A percentile compares a stretch with the other conserved stretches of the same genome.
These are phyloP conservation scores for Fusarium musae DNA, from an alignment of 2,329 filamentous ascomycete genomes.

Conservation along the genomic window DNA sequence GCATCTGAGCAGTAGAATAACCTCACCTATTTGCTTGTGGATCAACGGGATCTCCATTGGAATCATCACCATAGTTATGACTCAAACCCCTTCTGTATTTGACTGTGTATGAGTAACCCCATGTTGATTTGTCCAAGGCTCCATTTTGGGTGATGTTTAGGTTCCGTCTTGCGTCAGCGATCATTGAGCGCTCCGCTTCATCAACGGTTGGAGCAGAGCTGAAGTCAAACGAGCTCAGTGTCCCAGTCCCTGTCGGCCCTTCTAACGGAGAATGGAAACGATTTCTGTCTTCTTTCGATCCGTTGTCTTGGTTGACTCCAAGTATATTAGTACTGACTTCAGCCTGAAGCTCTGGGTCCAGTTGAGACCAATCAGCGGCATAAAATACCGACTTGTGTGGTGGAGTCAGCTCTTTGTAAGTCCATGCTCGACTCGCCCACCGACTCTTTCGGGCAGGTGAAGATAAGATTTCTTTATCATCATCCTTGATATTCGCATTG, in stretches of 20 bases:
- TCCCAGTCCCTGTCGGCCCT: no score
- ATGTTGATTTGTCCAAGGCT: no score
- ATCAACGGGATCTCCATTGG: rapidly evolving
- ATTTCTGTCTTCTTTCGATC: rapidly evolving
- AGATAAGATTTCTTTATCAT: constrained; percentile 5
- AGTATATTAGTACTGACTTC: rapidly evolving
- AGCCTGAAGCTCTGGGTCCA: not conserved
- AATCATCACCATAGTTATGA: not conserved
- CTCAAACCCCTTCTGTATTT: not conserved
- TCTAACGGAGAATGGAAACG: no score
- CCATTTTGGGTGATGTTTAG: not conserved
- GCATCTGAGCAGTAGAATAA: rapidly evolving
- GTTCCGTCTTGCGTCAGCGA: no score
- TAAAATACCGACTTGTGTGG: constrained; percentile 1
- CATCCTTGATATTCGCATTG: constrained; percentile 44
- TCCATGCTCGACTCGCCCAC: constrained; percentile 32
- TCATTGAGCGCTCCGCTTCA: not conserved
- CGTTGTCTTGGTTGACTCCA: rapidly evolving
- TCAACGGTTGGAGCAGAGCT: not conserved
- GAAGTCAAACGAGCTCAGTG: no score
- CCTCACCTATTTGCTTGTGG: rapidly evolving
- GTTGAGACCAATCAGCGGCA: not conserved
- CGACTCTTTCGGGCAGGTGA: not conserved
- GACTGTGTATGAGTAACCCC: no score
- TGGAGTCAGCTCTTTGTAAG: constrained; percentile 17